Conservation (phyloP, 768 basidiomycete genomes). For the Lactifluus subvellereus region DNA sequence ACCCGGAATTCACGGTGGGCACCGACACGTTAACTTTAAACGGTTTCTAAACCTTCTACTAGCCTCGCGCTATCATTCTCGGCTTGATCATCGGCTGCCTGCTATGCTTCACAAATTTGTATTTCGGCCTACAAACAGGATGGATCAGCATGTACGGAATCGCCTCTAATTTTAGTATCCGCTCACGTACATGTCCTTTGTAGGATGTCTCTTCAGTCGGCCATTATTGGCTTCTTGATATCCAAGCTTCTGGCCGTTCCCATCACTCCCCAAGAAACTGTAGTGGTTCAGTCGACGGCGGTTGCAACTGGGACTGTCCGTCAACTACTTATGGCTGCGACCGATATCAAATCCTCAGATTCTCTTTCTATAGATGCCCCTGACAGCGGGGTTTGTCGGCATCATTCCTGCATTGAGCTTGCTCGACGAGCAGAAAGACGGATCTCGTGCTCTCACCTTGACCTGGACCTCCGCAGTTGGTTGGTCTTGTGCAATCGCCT, state of each 20-base stretch:
- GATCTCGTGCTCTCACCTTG: conserved; percentile 66
- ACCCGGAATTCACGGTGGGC: conserved; percentile 23
- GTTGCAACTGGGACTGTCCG: conserved; percentile 78
- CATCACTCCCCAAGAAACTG: conserved; percentile 86
- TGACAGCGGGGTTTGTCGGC: conserved; percentile 86
- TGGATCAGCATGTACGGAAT: conserved; percentile 79
- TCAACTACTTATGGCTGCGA: background rate
- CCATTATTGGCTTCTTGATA: conserved; percentile 84
- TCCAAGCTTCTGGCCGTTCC: conserved; percentile 68
- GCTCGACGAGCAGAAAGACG: conserved; percentile 69
- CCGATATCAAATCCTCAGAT: background rate
- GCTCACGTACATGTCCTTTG: background rate
- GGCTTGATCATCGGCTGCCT: conserved; percentile 83
- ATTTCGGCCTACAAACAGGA: conserved; percentile 82
- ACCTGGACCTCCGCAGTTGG: conserved; percentile 67
- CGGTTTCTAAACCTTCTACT: background rate
- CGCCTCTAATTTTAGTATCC: conserved; percentile 13
- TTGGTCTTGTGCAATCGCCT: conserved; percentile 90
- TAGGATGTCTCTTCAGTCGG: conserved; percentile 95
- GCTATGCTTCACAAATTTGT: conserved; percentile 89
- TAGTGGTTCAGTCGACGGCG: conserved; percentile 92
- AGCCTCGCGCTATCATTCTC: conserved; percentile 54
- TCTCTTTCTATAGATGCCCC: conserved; percentile 53
- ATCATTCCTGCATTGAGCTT: conserved; percentile 86
- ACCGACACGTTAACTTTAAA: background rate